Base-by-base conservation (phyloP, 129 eudicot species). In the Lactuca saligna region DNA sequence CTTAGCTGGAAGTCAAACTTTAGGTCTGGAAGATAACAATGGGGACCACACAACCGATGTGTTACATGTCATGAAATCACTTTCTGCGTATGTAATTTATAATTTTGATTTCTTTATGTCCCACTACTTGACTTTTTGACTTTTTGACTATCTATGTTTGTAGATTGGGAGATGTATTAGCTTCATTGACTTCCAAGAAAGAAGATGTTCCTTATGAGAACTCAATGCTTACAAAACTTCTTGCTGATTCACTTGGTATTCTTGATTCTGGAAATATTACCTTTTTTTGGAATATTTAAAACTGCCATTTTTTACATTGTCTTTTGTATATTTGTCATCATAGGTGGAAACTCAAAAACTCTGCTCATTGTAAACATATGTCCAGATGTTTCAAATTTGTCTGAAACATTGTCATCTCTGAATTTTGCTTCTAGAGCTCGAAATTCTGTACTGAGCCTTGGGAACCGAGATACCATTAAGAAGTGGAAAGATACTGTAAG, bases 401-500 rank as follows among this genome's bases (percentile, higher is more conserved):
- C 90, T 8, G 90, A 93, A 80, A 89, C 95, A 63, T 76, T 93
- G 16, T 89, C 99, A 78, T 89, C 97, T 69, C 95, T 93, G 64
- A 89, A 80, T 76, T 93, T 86, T 74, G 75, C 97, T 83, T 81
- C 99, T 60, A 83, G 99, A 85, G 97, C 97, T 15, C 83, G 97
- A 65, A 89, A 86, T 83, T 81, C 91, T 20, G 61, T 76, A 57
- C 74, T 89, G 72, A 89, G 99, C 79, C 97, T 93, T 68, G 99
- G 99, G 48, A 93, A 87, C 69, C 83, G 90, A 51, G 99, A 93
- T 80, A 93, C 99, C 54, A 93, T 93, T 38, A 87, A 86, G 83
- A 93, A 89, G 77, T 93, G 97, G 97, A 93, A 78, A 85, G 97
- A 93, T 81, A 63, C 89, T 58, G 99, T 93, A 82, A 87, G 99